Evolutionary conservation across 2,329 filamentous ascomycete species (phyloP), one percentile per base, ranked within the genome.

Genomic region (Lojkania enalia): DNA sequence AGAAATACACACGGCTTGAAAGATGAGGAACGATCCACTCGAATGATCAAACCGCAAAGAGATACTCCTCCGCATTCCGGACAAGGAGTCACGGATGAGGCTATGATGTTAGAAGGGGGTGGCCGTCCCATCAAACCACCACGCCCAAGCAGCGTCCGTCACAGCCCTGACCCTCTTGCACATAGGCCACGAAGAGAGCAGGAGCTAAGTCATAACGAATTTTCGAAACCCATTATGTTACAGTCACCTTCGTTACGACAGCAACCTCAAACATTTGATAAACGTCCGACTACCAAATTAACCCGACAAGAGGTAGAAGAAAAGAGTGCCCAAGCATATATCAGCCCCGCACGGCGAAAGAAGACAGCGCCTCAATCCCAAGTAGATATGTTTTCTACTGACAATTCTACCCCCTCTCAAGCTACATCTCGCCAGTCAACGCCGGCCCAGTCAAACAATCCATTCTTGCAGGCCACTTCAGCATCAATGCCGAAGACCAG

Each of bases 291-390:
- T 52, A 74, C 80, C 6, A 84, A 86, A 42, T 75, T 96, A 11
- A 88, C 80, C 48, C 84, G 87, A 54, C 81, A 90, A 61, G 81
- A 82, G 0, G 78, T 86, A 9, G 90, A 96, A 62, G 87, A 95
- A 51, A 85, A 96, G 66, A 85, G 82, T 37, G 80, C 88, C 12
- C 84, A 95, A 57, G 87, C 86, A 20, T 96, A 97, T 66, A 79
- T 96, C 44, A 96, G 91, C 64, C 88, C 90, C 37, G 88, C 88
- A 16, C 81, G 90, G 55, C 82, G 90, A 61, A 89, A 86, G 67
- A 70, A 82, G 2, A 77, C 79, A 7, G 79, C 74, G 65, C 68
- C 71, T 32, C 69, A 74, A 54, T 36, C 56, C 55, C 54, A 55
- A 39, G 73, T 78, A 2, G 86, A 91, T 63, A 72, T 91, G 18